These are phyloP conservation scores for Xylaria sp. DNA, from an alignment of 2,329 filamentous ascomycete genomes.

Conservation along the genomic window DNA sequence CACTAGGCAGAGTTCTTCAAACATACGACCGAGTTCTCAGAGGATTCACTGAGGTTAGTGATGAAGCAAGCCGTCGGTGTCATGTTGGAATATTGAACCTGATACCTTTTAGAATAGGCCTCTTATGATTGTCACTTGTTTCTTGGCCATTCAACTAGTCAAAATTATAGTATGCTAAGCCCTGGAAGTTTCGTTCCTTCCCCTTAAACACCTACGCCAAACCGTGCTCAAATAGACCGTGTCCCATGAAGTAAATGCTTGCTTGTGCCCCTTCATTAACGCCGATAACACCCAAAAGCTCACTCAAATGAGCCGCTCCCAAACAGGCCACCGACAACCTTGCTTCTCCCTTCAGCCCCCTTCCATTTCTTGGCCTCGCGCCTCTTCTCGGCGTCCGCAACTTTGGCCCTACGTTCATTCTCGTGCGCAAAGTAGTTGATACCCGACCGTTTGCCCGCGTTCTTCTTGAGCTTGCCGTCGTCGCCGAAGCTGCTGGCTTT, in stretches of 20 bases:
- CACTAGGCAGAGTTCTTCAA: too few relatives aligned
- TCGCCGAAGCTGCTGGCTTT: slow-evolving; percentile 54
- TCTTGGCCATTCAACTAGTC: slow-evolving; percentile 18
- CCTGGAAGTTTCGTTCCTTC: slow-evolving; percentile 1
- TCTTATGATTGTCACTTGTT: slow-evolving; percentile 12
- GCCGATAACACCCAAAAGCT: background rate
- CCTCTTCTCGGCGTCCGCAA: slow-evolving; percentile 67
- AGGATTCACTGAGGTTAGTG: too few relatives aligned
- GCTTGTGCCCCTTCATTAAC: slow-evolving; percentile 7
- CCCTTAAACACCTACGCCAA: slow-evolving; percentile 29
- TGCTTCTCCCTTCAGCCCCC: slow-evolving; percentile 66
- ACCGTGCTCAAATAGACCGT: slow-evolving; percentile 10
- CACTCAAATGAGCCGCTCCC: slow-evolving; percentile 66
- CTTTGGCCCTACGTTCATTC: slow-evolving; percentile 64
- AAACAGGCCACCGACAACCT: slow-evolving; percentile 68
- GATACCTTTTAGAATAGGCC: background rate
- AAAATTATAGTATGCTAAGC: background rate
- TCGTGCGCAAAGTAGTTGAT: slow-evolving; percentile 70
- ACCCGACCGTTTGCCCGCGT: slow-evolving; percentile 68
- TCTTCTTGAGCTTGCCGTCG: slow-evolving; percentile 69
- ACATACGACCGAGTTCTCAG: background rate
- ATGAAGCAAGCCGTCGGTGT: too few relatives aligned
- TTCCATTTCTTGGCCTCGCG: slow-evolving; percentile 68
- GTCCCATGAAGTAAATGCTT: slow-evolving; percentile 16
- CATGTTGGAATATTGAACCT: background rate